Conservation (phyloP, 352 stramenopile species). For the Globisporangium mamillatum region DNA sequence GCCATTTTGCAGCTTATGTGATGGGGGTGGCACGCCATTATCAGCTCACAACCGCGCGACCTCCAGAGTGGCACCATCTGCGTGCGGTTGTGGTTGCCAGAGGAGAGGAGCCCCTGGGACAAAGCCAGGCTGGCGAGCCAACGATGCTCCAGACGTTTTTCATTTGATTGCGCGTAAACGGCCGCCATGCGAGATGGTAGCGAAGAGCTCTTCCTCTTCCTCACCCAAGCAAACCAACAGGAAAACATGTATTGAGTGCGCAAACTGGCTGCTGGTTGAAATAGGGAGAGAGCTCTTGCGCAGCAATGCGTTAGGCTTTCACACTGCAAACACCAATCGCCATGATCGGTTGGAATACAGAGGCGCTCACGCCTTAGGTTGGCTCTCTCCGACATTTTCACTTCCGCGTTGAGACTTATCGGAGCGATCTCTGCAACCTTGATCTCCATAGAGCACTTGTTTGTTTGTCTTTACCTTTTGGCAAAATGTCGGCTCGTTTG, state of each 20-base stretch:
- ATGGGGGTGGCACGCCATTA: constrained; percentile 1
- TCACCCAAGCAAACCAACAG: not conserved
- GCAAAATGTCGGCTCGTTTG: too few relatives aligned
- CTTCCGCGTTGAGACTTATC: not conserved
- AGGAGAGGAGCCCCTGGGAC: not conserved
- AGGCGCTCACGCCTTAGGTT: not conserved
- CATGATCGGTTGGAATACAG: not conserved
- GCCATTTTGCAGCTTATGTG: not conserved
- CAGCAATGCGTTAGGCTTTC: not conserved
- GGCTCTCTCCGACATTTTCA: not conserved
- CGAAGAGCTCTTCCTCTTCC: not conserved
- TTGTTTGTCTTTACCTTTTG: too few relatives aligned
- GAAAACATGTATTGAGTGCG: not conserved
- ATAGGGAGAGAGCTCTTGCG: not conserved
- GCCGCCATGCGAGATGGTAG: not conserved
- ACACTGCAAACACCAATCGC: not conserved
- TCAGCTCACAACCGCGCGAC: not conserved
- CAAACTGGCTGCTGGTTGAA: not conserved
- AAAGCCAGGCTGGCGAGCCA: not conserved
- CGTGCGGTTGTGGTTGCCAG: not conserved
- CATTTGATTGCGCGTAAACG: not conserved
- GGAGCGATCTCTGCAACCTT: not conserved
- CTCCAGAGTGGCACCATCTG: not conserved
- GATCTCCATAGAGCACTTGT: too few relatives aligned
- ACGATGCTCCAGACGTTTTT: not conserved